These are phyloP conservation scores for Daldinia sp. DNA, from an alignment of 2,329 filamentous ascomycete species.

Conservation along the genomic window DNA sequence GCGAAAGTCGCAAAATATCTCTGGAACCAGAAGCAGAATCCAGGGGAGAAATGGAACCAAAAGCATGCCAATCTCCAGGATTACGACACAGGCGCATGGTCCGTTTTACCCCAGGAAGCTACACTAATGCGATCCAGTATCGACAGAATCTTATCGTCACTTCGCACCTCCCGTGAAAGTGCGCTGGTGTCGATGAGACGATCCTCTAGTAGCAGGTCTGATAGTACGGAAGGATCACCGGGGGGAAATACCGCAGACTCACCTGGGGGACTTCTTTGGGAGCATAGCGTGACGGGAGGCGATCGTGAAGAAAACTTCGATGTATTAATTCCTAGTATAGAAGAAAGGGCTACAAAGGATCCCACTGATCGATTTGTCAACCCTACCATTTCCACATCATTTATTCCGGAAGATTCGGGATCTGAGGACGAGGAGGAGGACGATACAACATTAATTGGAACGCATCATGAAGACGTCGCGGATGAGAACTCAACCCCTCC, in stretches of 20 bases:
- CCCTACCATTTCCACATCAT: slow-evolving; percentile 28
- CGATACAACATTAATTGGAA: slow-evolving; percentile 8
- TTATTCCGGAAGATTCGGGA: slow-evolving; percentile 18
- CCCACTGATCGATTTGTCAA: slow-evolving; percentile 24
- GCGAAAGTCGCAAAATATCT: slow-evolving; percentile 42
- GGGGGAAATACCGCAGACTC: background rate
- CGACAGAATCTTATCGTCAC: slow-evolving; percentile 37
- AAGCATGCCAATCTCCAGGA: slow-evolving; percentile 38
- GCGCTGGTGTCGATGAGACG: slow-evolving; percentile 23
- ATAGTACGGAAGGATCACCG: background rate
- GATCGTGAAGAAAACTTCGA: background rate
- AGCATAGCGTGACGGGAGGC: background rate
- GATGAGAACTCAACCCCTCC: slow-evolving; percentile 16
- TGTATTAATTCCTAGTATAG: background rate
- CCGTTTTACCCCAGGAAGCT: slow-evolving; percentile 30
- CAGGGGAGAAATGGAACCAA: slow-evolving; percentile 37
- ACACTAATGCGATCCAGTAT: slow-evolving; percentile 21
- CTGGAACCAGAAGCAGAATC: slow-evolving; percentile 41
- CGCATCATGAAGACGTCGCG: slow-evolving; percentile 6
- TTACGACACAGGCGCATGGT: slow-evolving; percentile 41
- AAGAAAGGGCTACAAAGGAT: background rate
- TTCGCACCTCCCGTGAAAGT: slow-evolving; percentile 33
- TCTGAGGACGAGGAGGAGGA: slow-evolving; percentile 35
- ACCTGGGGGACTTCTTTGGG: background rate
- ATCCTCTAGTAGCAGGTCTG: background rate